Conservation (phyloP, 495 filamentous ascomycete species). For the Rusavskia elegans region DNA sequence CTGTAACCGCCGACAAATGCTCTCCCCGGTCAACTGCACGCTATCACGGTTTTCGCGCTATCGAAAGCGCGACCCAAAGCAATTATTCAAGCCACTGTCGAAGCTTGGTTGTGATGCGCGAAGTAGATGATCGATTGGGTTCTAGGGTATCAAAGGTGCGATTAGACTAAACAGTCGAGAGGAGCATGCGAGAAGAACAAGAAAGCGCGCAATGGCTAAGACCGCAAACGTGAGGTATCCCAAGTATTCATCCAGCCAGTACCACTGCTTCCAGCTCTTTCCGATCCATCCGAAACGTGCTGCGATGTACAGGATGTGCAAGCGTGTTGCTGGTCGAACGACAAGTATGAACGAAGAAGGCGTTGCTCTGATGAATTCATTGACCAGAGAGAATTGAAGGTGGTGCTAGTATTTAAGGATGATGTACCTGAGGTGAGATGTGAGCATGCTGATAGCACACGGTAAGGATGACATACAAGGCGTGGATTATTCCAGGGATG, state of each 20-base stretch:
- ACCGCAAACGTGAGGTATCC: too few relatives aligned
- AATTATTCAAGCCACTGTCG: too few relatives aligned
- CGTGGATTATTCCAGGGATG: conserved; percentile 62
- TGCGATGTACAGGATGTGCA: background rate
- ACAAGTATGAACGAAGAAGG: background rate
- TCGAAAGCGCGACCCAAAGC: background rate
- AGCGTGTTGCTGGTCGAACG: background rate
- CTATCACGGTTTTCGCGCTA: background rate
- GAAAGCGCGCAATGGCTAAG: too few relatives aligned
- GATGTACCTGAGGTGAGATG: conserved; percentile 28
- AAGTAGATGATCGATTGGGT: background rate
- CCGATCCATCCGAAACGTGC: background rate
- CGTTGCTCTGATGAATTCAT: background rate
- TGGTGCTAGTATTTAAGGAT: conserved; percentile 36
- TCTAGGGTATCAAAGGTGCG: background rate
- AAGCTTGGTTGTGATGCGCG: background rate
- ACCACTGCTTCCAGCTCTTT: background rate
- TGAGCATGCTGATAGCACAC: too few relatives aligned
- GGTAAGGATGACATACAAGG: conserved; percentile 36
- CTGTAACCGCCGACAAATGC: background rate
- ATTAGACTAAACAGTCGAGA: background rate
- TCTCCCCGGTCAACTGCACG: background rate
- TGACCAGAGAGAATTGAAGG: background rate
- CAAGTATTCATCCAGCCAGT: background rate
- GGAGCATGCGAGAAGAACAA: background rate